These are phyloP conservation scores for Puccinia horiana DNA, from an alignment of 1,284 basidiomycete species.

Conservation along the genomic window DNA sequence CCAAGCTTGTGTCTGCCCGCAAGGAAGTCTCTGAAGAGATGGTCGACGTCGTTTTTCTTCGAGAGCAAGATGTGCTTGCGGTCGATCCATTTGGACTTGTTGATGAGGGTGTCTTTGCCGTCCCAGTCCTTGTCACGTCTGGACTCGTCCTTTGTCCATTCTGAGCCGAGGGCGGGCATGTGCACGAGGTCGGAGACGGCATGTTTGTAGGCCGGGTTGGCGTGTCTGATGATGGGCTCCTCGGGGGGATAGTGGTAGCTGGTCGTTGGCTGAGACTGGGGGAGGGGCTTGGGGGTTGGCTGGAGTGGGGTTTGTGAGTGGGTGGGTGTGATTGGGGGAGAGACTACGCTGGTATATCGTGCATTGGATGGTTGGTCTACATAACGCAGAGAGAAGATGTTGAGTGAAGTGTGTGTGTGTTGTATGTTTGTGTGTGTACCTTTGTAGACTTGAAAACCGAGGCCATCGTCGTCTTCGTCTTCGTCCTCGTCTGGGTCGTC, in stretches of 20 bases:
- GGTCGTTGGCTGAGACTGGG: background rate
- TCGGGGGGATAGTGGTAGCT: background rate
- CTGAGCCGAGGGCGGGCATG: conserved; percentile 38
- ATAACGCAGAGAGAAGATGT: background rate
- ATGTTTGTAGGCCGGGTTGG: background rate
- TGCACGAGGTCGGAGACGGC: conserved; percentile 8
- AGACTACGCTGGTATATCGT: background rate
- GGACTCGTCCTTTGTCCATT: conserved; percentile 24
- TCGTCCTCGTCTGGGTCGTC: background rate
- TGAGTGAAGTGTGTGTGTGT: background rate
- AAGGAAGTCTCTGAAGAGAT: background rate
- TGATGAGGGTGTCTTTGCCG: conserved; percentile 23
- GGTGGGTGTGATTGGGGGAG: background rate
- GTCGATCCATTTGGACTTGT: conserved; percentile 21
- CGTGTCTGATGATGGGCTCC: background rate
- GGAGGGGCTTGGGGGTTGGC: background rate
- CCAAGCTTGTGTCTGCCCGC: background rate
- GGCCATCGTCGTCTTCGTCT: conserved; percentile 28
- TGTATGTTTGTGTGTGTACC: background rate
- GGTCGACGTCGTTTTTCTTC: background rate
- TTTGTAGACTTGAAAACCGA: conserved; percentile 37
- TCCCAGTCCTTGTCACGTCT: conserved; percentile 36
- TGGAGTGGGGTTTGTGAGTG: background rate
- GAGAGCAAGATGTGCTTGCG: background rate
- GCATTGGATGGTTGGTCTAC: background rate